Conservation (phyloP, 352 stramenopile genomes). For the Phytophthora rubi region DNA sequence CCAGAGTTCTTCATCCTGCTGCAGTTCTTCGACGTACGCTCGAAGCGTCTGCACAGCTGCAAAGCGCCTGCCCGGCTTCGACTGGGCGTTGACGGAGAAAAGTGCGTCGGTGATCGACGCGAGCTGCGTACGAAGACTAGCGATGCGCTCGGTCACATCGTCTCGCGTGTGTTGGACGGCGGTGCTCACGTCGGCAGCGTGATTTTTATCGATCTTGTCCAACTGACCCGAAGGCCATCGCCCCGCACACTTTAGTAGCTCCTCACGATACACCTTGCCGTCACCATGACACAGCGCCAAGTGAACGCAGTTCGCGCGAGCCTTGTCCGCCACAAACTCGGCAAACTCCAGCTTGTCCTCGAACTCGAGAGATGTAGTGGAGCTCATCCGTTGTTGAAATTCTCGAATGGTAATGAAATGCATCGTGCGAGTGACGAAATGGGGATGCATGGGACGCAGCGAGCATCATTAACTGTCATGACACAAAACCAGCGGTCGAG, state of each 20-base stretch:
- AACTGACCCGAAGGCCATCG: slow-evolving; percentile 36
- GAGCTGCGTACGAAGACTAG: slow-evolving; percentile 33
- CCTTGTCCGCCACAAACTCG: slow-evolving; percentile 38
- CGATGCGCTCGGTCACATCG: slow-evolving; percentile 19
- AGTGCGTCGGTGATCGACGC: slow-evolving; percentile 33
- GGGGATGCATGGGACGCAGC: not conserved
- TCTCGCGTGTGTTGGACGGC: slow-evolving; percentile 8
- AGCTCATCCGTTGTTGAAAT: slow-evolving; percentile 22
- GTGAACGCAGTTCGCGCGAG: slow-evolving; percentile 11
- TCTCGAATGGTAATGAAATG: not conserved
- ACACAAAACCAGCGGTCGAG: no score
- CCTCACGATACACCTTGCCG: slow-evolving; percentile 33
- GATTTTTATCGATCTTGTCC: slow-evolving; percentile 28
- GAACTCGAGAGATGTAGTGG: slow-evolving; percentile 30
- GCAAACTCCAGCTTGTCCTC: slow-evolving; percentile 42
- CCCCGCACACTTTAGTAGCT: slow-evolving; percentile 38
- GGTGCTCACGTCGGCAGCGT: slow-evolving; percentile 3
- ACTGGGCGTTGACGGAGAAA: slow-evolving; percentile 38
- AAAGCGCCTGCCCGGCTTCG: slow-evolving; percentile 33
- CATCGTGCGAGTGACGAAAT: not conserved
- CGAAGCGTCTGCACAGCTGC: slow-evolving; percentile 27
- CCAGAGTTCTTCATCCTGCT: slow-evolving; percentile 36
- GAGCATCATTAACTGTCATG: not conserved
- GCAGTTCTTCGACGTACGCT: slow-evolving; percentile 31
- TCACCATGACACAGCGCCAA: slow-evolving; percentile 22